Percentiles rank a stretch among this genome's conserved stretches.
Evolutionary conservation across 2,329 filamentous ascomycete species (phyloP).

Genomic region (Venturia aucupariae): DNA sequence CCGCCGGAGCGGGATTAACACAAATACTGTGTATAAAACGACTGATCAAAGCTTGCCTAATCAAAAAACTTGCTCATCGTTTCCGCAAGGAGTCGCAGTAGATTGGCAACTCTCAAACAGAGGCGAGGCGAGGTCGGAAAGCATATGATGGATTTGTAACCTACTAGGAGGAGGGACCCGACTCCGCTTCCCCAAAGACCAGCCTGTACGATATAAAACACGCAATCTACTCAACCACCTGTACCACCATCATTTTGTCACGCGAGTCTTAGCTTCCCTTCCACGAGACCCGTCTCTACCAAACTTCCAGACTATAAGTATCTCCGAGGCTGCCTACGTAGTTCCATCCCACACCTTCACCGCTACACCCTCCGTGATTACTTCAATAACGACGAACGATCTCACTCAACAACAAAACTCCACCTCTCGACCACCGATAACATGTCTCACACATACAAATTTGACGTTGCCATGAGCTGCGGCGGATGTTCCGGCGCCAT

Average conservation of each 20-base stretch:
- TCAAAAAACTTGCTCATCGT: constrained; percentile 5
- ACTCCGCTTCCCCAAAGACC: background rate
- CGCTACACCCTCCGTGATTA: too few relatives aligned
- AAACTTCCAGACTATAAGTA: background rate
- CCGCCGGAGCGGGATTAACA: background rate
- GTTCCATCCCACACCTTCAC: too few relatives aligned
- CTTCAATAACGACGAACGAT: background rate
- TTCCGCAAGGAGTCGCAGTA: background rate
- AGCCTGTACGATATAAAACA: constrained; percentile 2
- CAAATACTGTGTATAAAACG: background rate
- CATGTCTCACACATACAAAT: constrained; percentile 86
- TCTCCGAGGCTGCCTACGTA: background rate
- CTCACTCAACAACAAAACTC: background rate
- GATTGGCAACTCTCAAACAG: background rate
- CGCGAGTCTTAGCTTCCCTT: background rate
- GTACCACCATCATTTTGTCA: background rate
- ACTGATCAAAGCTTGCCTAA: background rate
- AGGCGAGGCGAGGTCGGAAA: background rate
- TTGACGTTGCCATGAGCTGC: constrained; percentile 90
- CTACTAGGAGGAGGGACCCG: too few relatives aligned
- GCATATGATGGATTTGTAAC: background rate
- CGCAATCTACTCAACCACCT: background rate
- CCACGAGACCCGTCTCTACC: too few relatives aligned
- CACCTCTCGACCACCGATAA: constrained; percentile 19
- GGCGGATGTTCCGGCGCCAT: constrained; percentile 93